Evolutionary conservation across 164 flowering plant genomes (phyloP), one percentile per base, ranked within the genome.

Genomic region (Dillenia turbinata): DNA sequence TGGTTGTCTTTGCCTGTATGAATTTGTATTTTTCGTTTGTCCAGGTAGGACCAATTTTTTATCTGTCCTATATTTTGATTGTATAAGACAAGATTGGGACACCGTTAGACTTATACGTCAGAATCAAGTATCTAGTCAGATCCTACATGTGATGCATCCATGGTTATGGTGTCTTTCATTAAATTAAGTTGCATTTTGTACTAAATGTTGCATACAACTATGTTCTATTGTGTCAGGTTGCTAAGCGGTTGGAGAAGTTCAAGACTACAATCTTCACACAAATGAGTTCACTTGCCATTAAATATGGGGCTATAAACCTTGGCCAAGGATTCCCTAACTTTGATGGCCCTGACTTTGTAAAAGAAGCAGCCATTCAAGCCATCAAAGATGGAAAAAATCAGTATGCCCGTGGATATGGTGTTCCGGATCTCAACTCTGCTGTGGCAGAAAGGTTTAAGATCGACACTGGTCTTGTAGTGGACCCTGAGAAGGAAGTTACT

Each of bases 271-370:
- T 92, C 52, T 94, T 94, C 76, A 94, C 97, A 1, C 92, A 88
- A 63, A 94, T 94, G 99, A 94, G 99, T 73, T 73, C 64, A 72
- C 90, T 94, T 57, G 99, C 97, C 33, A 74, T 88, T 75, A 83
- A 94, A 69, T 88, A 91, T 73, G 94, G 94, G 65, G 97, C 97
- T 9, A 86, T 94, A 66, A 94, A 94, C 73, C 99, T 94, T 44
- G 99, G 97, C 24, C 97, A 94, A 66, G 96, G 97, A 22, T 94
- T 94, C 57, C 97, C 99, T 64, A 92, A 94, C 76, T 94, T 94
- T 69, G 99, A 91, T 60, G 99, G 97, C 26, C 99, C 99, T 24
- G 96, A 94, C 9, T 94, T 94, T 72, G 97, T 94, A 15, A 94
- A 94, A 73, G 96, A 92, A 59, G 97, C 99, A 33, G 99, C 99